Conservation (phyloP, 352 stramenopile species). For the Bremia lactucae region DNA sequence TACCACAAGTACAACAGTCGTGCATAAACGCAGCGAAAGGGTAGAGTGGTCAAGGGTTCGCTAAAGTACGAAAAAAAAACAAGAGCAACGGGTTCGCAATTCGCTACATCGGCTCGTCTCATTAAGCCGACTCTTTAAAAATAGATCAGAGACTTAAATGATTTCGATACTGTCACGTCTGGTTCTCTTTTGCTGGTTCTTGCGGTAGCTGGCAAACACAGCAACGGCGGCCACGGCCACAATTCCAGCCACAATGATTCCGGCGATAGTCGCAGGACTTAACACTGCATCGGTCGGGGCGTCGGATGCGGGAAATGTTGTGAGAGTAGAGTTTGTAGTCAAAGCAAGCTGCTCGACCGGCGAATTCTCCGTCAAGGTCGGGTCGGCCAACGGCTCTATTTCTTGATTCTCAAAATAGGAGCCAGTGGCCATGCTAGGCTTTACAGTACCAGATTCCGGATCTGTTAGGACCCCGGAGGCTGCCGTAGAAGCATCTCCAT, state of each 20-base stretch:
- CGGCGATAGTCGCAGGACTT: constrained; percentile 36
- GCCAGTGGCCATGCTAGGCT: constrained; percentile 21
- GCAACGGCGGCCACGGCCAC: constrained; percentile 40
- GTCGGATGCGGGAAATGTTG: constrained; percentile 22
- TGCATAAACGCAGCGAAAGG: too few relatives aligned
- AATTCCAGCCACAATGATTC: constrained; percentile 46
- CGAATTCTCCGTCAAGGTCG: too few relatives aligned
- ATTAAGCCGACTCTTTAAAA: constrained; percentile 1
- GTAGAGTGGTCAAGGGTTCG: too few relatives aligned
- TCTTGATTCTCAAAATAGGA: constrained; percentile 24
- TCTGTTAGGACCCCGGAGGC: constrained; percentile 2
- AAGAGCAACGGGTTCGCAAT: too few relatives aligned
- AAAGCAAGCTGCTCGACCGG: too few relatives aligned
- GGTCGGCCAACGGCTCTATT: constrained; percentile 5
- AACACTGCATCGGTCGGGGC: constrained; percentile 20
- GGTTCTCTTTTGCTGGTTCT: constrained; percentile 63
- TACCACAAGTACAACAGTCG: too few relatives aligned
- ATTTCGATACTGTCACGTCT: constrained; percentile 46
- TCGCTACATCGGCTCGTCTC: too few relatives aligned
- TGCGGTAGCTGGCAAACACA: constrained; percentile 59
- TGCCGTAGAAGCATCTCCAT: too few relatives aligned
- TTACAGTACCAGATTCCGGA: constrained; percentile 17
- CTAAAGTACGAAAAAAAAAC: too few relatives aligned
- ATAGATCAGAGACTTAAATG: constrained; percentile 15
- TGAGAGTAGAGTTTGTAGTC: too few relatives aligned